Base-by-base conservation (phyloP, 176 grass and related monocot genomes). In the Aechmea fasciata region DNA sequence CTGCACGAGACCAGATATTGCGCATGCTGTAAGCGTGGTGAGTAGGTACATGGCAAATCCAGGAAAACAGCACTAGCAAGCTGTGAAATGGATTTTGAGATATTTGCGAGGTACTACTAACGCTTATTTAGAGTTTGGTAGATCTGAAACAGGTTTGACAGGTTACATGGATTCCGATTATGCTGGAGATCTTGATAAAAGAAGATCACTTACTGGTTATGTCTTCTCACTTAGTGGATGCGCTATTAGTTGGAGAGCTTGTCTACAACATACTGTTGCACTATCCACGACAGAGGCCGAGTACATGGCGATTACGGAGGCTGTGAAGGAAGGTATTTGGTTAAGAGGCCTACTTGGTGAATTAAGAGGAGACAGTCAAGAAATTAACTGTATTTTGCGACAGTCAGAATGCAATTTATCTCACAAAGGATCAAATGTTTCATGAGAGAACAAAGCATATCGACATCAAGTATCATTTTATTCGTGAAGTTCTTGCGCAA, bases 31-130 rank as follows among this genome's bases (percentile, higher is more conserved):
- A 47, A 53, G 62, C 17, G 64, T 47, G 54, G 1, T 72, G 3
- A 79, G 61, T 0, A 72, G 8, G 33, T 66, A 72, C 49, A 48
- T 79, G 11, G 52, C 49, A 8, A 72, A 79, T 55, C 28, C 1
- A 24, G 25, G 2, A 67, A 66, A 33, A n/a, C 25, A 49, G 12
- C 62, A 72, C 54, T 63, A 18, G 29, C 11, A 71, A 55, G 25
- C 0, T 0, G 8, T 72, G 11, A 79, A 72, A 20, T 79, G 13
- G 28, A 57, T 57, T 57, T 57, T 57, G 6, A 57, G 54, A 9
- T 19, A 57, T 14, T 7, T 57, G 11, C 15, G 53, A 13, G 12
- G 14, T 7, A 17, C 12, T n/a, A 15, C 53, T 15, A 2, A 57
- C 5, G 15, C 9, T 3, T 1, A 14, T 15, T 15, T 13, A 14